Percentiles rank a stretch among this genome's conserved stretches.
Conservation (phyloP, 176 grass and related monocot genomes). For the Luzula sylvatica region DNA sequence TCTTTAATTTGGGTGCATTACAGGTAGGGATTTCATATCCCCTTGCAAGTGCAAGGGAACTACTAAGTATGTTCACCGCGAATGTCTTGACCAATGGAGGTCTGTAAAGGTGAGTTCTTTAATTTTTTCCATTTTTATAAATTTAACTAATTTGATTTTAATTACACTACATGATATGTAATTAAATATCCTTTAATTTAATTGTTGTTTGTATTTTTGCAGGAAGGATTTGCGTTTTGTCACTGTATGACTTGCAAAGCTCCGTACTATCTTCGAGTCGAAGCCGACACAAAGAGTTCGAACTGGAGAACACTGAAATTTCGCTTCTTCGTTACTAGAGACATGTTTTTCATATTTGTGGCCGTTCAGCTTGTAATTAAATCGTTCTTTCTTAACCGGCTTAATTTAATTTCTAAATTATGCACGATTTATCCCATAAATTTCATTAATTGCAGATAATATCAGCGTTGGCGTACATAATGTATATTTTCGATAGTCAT, state of each 20-base stretch:
- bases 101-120: slow-evolving; percentile 55
- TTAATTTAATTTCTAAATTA: too few relatives aligned
- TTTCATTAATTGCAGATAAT: slow-evolving; percentile 52
- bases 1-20: slow-evolving; percentile 20
- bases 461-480: slow-evolving; percentile 67
- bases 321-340: slow-evolving; percentile 96
- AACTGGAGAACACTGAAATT: slow-evolving; percentile 98
- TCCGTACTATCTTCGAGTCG: slow-evolving; percentile 92
- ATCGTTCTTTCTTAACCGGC: neutral
- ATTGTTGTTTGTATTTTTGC: slow-evolving; percentile 14
- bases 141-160: too few relatives aligned
- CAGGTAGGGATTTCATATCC: slow-evolving; percentile 97
- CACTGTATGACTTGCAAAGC: slow-evolving; percentile 99
- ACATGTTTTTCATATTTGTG: slow-evolving; percentile 91
- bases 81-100: slow-evolving; percentile 98
- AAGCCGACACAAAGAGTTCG: slow-evolving; percentile 67
- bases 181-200: too few relatives aligned
- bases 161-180: too few relatives aligned
- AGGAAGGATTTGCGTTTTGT: slow-evolving; percentile 99
- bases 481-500: slow-evolving; percentile 84
- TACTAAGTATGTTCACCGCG: slow-evolving; percentile 89
- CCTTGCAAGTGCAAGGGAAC: slow-evolving; percentile 98
- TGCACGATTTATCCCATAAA: neutral
- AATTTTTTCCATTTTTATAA: too few relatives aligned
- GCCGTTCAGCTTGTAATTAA: slow-evolving; percentile 92